phyloP scores from a whole-genome alignment of 257 asterid species.

The Rubia yunnanensis region DNA sequence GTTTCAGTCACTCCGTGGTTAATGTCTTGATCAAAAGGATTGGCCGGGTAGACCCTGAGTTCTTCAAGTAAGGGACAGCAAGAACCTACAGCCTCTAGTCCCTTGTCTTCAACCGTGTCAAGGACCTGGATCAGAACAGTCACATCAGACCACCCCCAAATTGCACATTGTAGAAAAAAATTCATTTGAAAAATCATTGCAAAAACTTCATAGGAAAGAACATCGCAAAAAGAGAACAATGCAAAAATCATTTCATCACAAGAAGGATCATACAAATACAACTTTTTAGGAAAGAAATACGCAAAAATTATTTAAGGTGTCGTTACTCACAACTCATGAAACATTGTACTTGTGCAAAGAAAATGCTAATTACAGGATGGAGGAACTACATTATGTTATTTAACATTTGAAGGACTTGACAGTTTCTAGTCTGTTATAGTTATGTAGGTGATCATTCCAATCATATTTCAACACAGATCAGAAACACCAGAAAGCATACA shows the following conservation, averaged over 20 bases:
- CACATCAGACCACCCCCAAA: background rate
- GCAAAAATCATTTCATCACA: background rate
- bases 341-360: background rate
- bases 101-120: conserved; percentile 75
- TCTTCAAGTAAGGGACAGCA: conserved; percentile 81
- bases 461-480: background rate
- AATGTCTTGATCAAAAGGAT: conserved; percentile 47
- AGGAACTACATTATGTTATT: background rate
- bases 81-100: conserved; percentile 66
- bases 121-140: conserved; percentile 35
- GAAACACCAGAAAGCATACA: background rate
- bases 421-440: background rate
- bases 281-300: background rate
- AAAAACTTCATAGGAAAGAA: too few relatives aligned
- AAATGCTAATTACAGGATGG: background rate
- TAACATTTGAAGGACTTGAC: background rate
- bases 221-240: too few relatives aligned
- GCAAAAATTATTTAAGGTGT: too few relatives aligned
- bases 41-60: conserved; percentile 68
- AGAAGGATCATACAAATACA: background rate
- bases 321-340: too few relatives aligned
- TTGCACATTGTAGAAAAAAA: background rate
- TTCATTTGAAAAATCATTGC: background rate
- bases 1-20: conserved; percentile 61
- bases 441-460: background rate